Base-by-base conservation (phyloP, 192 early-diverging fungal species). In the Linderina pennispora region DNA sequence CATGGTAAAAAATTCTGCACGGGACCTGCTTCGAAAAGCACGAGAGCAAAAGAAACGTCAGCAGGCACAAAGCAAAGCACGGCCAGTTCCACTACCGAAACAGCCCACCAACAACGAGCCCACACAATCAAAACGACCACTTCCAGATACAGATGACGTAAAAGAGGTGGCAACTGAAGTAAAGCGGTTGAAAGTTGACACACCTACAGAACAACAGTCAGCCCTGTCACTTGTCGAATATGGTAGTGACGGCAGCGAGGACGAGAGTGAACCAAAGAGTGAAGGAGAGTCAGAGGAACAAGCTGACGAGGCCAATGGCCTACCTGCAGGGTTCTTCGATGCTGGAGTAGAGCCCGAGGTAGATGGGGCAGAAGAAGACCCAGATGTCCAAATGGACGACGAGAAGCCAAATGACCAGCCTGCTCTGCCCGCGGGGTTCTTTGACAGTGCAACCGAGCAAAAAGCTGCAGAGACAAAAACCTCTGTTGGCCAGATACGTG, bases 41-140 rank as follows among this genome's bases (percentile, higher is more conserved):
- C 53, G 57, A 13, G 65, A 67, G 34, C 65, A 67, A 16, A 67
- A 59, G 43, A 67, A 55, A 48, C 51, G 32, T 22, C 48, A 55
- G 44, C 47, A 43, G 20, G 51, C 42, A 31, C 43, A 44, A 18
- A 1, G 11, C 20, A 19, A 26, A 35, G 8, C 9, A 23, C 42
- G 19, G 41, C 16, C 22, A 18, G 16, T 3, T 10, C 40, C n/a
- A n/a, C 20, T 26, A 39, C 8, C 26, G 9, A 14, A 32, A 26
- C 1, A 31, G 45, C 45, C 35, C 21, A 1, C 13, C 19, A 17
- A 32, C 36, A 10, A 24, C 15, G 34, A 26, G 43, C 19, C 28
- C 3, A 9, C 43, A 44, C 8, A n/a, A 8, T 31, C 28, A 31
- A 5, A 31, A 8, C 31, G 1, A 33, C 4, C 8, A 41, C 1